Evolutionary conservation across 2,329 filamentous ascomycete genomes (phyloP), one percentile per base, ranked within the genome.

Genomic region (Lanzia echinophila): DNA sequence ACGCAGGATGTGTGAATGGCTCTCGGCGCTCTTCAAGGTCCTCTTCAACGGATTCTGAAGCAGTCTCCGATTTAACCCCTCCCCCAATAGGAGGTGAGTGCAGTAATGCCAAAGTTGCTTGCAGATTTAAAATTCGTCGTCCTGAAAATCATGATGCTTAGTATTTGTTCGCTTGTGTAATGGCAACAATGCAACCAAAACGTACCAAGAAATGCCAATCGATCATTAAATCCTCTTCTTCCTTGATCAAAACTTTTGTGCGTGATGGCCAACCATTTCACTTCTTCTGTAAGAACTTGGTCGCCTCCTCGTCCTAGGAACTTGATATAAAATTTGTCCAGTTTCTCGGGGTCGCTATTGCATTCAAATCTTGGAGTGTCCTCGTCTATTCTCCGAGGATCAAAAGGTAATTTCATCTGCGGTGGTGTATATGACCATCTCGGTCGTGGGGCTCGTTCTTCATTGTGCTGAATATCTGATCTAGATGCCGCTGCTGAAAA

Each of bases 161-260:
- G 58, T 49, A 58, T n/a, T n/a, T n/a, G 49, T 13, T 50, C 24
- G 50, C 24, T 31, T 12, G 19, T 15, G 12, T 47, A 31, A 20
- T 15, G n/a, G n/a, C n/a, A n/a, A n/a, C n/a, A n/a, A 13, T 28
- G 20, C 28, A 52, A 20, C 12, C 39, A 39, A 38, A 19, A 66
- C 75, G 56, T 79, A 95, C 90, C 92, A 51, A 95, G 75, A 67
- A 88, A 90, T n/a, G 90, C 88, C 70, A 99, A 75, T 58, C 89
- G 82, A 66, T 96, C 92, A 70, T 99, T 99, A 74, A 92, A 96
- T 1, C 92, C 92, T 76, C 91, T 85, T 66, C 90, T 79, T 50
- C 91, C 94, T 68, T 97, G 90, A 69, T 99, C 92, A 67, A 96
- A 97, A 72, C 90, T 96, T 81, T 97, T 97, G 72, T 97, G 94